A percentile compares a stretch with the other conserved stretches of the same genome.
phyloP scores from a whole-genome alignment of 805 yeast species.

The Kregervanrija pseudodelftensis region DNA sequence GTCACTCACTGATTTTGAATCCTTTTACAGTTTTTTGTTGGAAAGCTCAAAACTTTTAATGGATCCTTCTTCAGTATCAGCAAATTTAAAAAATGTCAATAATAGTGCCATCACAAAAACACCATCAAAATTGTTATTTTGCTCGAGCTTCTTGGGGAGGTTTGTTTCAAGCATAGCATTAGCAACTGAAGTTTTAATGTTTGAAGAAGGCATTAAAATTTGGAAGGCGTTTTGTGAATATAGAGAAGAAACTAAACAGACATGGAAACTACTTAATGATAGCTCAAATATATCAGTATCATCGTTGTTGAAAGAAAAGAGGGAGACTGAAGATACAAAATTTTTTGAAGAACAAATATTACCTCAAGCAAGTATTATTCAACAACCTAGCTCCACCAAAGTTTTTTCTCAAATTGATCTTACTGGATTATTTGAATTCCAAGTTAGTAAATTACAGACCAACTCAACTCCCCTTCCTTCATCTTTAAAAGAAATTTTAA shows the following conservation, averaged over 20 bases:
- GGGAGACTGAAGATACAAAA: conserved; percentile 2
- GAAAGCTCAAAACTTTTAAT: conserved; percentile 27
- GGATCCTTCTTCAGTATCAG: conserved; percentile 16
- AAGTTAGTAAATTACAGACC: conserved; percentile 44
- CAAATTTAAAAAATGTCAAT: conserved; percentile 14
- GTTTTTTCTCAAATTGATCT: conserved; percentile 42
- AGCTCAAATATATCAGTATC: conserved; percentile 1
- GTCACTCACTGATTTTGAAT: conserved; percentile 42
- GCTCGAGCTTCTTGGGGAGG: conserved; percentile 37
- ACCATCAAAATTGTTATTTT: conserved; percentile 24
- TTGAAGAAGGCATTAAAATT: conserved; percentile 37
- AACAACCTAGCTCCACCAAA: background rate
- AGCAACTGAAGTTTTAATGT: conserved; percentile 37
- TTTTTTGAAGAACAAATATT: conserved; percentile 6
- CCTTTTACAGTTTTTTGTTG: conserved; percentile 33
- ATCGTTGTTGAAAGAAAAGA: conserved; percentile 1
- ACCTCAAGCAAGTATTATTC: background rate
- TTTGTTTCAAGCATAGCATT: conserved; percentile 35
- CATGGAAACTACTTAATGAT: conserved; percentile 12
- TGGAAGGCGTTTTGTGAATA: conserved; percentile 36
- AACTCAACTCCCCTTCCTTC: conserved; percentile 45
- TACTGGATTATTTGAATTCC: conserved; percentile 42
- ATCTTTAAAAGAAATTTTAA: conserved; percentile 34
- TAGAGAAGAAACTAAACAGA: conserved; percentile 22
- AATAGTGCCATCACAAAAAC: conserved; percentile 11